Evolutionary conservation across 1,139 yeast species (phyloP).

Genomic region (Kluyveromyces sp.): DNA sequence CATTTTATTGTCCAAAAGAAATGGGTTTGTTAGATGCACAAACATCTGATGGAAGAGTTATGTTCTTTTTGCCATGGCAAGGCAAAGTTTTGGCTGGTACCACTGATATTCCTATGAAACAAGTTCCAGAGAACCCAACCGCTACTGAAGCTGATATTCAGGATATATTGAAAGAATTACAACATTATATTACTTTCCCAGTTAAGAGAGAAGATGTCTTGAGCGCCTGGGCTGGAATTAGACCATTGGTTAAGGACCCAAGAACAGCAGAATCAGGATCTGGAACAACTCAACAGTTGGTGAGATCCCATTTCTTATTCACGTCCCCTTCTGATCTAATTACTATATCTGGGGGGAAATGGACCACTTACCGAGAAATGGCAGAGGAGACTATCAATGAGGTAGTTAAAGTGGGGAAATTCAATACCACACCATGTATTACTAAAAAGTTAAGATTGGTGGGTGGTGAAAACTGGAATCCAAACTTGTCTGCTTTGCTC

Average conservation of each 20-base stretch:
- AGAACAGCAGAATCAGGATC: conserved; percentile 42
- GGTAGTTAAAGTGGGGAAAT: conserved; percentile 45
- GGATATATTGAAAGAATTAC: conserved; percentile 80
- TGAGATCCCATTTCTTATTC: conserved; percentile 79
- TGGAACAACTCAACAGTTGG: conserved; percentile 67
- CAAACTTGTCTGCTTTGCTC: conserved; percentile 68
- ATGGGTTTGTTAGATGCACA: conserved; percentile 89
- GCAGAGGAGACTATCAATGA: conserved; percentile 88
- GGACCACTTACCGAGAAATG: conserved; percentile 98
- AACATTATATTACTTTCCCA: conserved; percentile 82
- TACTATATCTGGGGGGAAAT: conserved; percentile 94
- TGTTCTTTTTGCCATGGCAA: conserved; percentile 98
- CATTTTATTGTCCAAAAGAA: conserved; percentile 80
- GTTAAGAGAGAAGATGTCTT: conserved; percentile 85
- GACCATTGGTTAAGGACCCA: conserved; percentile 92
- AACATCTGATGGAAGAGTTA: conserved; percentile 92
- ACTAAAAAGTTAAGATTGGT: conserved; percentile 57
- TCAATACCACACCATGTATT: conserved; percentile 47
- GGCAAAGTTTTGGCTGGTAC: conserved; percentile 96
- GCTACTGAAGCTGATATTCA: conserved; percentile 87
- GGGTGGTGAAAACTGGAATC: conserved; percentile 71
- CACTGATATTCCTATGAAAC: conserved; percentile 73
- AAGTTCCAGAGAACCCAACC: conserved; percentile 74
- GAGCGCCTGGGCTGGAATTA: conserved; percentile 95
- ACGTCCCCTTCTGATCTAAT: conserved; percentile 67